Conservation (phyloP, 1,139 yeast genomes). For the Lipomyces yarrowii region DNA sequence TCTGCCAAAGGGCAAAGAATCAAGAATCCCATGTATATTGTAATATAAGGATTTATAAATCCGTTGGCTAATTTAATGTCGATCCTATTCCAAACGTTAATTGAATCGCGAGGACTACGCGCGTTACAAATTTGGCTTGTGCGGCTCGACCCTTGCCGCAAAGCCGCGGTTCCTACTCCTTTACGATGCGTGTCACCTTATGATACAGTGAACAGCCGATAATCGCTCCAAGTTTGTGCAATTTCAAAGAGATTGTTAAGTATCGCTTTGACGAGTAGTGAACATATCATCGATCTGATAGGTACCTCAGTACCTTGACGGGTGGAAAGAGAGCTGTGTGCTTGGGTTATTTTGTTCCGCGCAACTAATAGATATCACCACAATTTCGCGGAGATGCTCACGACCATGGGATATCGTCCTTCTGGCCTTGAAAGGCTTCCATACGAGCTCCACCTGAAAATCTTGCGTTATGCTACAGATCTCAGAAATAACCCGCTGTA, state of each 20-base stretch:
- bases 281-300: neutral
- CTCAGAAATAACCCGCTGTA: neutral
- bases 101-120: too few relatives aligned
- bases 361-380: neutral
- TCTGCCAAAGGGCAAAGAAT: too few relatives aligned
- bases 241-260: neutral
- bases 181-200: neutral
- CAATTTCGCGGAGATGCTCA: neutral
- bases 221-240: neutral
- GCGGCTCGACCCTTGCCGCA: neutral
- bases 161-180: neutral
- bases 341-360: neutral
- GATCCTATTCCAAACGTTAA: too few relatives aligned
- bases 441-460: conserved; percentile 2
- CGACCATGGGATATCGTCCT: neutral
- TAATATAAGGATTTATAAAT: too few relatives aligned
- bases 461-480: neutral
- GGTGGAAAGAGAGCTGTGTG: neutral
- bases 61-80: too few relatives aligned
- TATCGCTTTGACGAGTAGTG: neutral
- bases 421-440: neutral
- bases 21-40: too few relatives aligned
- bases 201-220: neutral
- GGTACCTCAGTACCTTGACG: neutral
- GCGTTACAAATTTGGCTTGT: neutral